Conservation (phyloP, 352 stramenopile genomes). For the Hyaloperonospora brassicae region DNA sequence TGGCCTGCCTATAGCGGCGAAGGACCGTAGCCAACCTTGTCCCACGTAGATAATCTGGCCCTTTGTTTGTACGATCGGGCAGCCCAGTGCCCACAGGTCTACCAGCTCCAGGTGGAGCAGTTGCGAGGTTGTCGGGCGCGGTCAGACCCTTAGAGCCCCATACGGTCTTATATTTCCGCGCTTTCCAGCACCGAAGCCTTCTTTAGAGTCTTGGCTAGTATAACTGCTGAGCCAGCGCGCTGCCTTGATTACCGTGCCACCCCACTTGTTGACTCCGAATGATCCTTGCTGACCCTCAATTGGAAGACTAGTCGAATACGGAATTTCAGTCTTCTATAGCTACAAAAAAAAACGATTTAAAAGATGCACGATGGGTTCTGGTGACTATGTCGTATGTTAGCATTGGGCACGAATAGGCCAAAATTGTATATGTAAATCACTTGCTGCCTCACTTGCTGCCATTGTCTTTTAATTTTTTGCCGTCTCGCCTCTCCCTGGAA, state of each 20-base stretch:
- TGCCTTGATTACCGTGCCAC: slow-evolving; percentile 21
- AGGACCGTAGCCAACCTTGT: slow-evolving; percentile 30
- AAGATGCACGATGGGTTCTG: too few relatives aligned
- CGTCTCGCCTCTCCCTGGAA: too few relatives aligned
- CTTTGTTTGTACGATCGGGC: slow-evolving; percentile 33
- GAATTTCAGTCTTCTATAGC: slow-evolving; percentile 86
- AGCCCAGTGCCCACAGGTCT: slow-evolving; percentile 27
- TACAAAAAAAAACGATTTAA: too few relatives aligned
- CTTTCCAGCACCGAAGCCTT: too few relatives aligned
- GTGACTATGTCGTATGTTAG: too few relatives aligned
- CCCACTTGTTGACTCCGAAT: slow-evolving; percentile 59
- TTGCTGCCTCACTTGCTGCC: too few relatives aligned
- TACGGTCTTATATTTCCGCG: too few relatives aligned
- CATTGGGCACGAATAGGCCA: too few relatives aligned
- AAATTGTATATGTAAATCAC: too few relatives aligned
- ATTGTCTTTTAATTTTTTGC: too few relatives aligned
- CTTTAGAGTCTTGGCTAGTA: too few relatives aligned
- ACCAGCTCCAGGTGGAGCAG: slow-evolving; percentile 14
- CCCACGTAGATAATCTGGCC: slow-evolving; percentile 25
- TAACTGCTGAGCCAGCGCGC: slow-evolving; percentile 21
- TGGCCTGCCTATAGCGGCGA: slow-evolving; percentile 23
- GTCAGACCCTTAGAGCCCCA: too few relatives aligned
- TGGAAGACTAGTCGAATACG: slow-evolving; percentile 72
- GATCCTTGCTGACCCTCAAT: slow-evolving; percentile 39
- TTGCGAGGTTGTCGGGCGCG: slow-evolving; percentile 34